Conservation (phyloP, 2,329 filamentous ascomycete species). For the Aspergillus caelatus region DNA sequence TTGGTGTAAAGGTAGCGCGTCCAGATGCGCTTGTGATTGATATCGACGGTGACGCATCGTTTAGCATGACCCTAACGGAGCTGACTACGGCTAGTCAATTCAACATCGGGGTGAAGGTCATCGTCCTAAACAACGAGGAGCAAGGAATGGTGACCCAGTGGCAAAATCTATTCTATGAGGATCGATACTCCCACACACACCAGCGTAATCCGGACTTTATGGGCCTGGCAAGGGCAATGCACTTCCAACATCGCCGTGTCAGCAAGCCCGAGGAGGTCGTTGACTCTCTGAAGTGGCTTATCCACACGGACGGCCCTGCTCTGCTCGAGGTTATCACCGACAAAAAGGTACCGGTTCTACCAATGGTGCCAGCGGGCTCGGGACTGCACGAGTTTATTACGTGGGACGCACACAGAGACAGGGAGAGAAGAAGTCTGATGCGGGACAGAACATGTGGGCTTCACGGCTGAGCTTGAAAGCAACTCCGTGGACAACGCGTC, state of each 20-base stretch:
- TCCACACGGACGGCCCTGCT: constrained; percentile 77
- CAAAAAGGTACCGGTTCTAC: constrained; percentile 43
- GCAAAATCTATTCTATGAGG: constrained; percentile 90
- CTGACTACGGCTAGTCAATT: constrained; percentile 85
- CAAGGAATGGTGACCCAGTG: constrained; percentile 95
- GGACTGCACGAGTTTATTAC: constrained; percentile 9
- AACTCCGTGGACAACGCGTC: neutral
- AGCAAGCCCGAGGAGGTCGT: constrained; percentile 71
- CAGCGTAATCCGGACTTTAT: constrained; percentile 85
- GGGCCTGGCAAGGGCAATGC: constrained; percentile 62
- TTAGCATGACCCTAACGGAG: constrained; percentile 61
- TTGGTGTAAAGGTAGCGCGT: constrained; percentile 82
- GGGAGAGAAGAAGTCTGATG: neutral
- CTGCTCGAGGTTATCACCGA: constrained; percentile 84
- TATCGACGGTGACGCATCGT: constrained; percentile 93
- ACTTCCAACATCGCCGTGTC: constrained; percentile 60
- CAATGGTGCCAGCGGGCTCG: constrained; percentile 8
- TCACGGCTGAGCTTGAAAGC: neutral
- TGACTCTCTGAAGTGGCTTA: constrained; percentile 76
- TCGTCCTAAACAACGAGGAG: constrained; percentile 88
- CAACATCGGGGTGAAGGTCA: constrained; percentile 87
- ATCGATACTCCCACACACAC: constrained; percentile 80
- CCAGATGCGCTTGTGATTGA: constrained; percentile 84
- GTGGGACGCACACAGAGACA: neutral
- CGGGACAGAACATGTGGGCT: neutral